Base-by-base conservation (phyloP, 2,329 filamentous ascomycete genomes). In the Verticillium klebahnii region DNA sequence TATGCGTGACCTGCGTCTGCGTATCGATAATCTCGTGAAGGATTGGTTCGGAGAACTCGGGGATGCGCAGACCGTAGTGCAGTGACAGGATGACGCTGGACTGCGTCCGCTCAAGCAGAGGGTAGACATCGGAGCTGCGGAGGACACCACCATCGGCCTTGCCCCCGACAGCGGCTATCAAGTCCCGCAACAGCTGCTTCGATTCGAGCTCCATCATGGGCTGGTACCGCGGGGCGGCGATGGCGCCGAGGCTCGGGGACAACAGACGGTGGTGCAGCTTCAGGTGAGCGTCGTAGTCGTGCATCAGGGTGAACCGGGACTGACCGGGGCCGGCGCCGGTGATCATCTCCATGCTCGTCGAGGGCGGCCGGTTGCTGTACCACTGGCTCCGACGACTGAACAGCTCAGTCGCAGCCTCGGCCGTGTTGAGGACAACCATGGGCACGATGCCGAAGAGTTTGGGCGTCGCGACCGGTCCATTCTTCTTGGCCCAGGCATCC, bases 151-250 rank as follows among this genome's bases (percentile, higher is more conserved):
- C n/a, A 23, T 25, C 9, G 7, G 45, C 19, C 5, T 23, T 50
- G 2, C n/a, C 45, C 5, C 45, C 45, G 8, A 50, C 45, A 50
- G 45, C 45, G 9, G 19, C 19, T 14, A 50, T 4, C 14, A 56
- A 14, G 14, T 82, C 77, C 17, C 69, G 70, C 1, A 82, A 62
- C 1, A 82, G 65, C 58, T 81, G 78, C 60, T 73, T 77, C 32
- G 75, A 77, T 64, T 82, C 81, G 6, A 82, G 70, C 11, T 80
- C 77, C 64, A 81, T 79, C 0, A 83, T 65, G 0, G 72, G 69
- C 17, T 70, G 70, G 61, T 81, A 82, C 0, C 71, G 72, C 2
- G 67, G 67, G 56, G 59, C 73, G 45, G 69, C 73, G 62, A 64
- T 67, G 0, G 63, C 56, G 3, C 65, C 70, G 0, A 77, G 72